Evolutionary conservation across 2,329 filamentous ascomycete genomes (phyloP), one percentile per base, ranked within the genome.

Genomic region (Ophiostoma sp.): DNA sequence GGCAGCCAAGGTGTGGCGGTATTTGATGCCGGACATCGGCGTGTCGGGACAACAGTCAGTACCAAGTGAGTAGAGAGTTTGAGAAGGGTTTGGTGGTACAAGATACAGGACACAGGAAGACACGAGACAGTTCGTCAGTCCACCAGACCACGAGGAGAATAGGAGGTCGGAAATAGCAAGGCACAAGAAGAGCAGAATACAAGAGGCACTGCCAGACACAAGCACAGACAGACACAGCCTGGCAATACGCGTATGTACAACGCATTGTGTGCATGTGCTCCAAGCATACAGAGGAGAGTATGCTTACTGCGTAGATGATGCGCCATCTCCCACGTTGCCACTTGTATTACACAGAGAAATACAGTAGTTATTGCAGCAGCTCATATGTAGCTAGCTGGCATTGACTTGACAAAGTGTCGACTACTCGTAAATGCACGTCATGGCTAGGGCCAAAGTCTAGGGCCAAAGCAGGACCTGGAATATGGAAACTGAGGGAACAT

Each of bases 391-490:
- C 4, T 8, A 48, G 15, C 17, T n/a, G 44, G 44, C 17, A 48
- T 48, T 4, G 44, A n/a, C 44, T 48, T 27, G 23, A 27, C 23
- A 27, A 17, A 7, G n/a, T 57, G 52, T 27, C 8, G 52, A 57
- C 52, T 57, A 27, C 52, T 57, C 52, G 52, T 57, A 57, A n/a
- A 57, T 57, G 52, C 52, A 57, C 52, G 52, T 57, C 52, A 57
- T 57, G 52, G 52, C n/a, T 57, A 57, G n/a, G 4, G 44, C 8
- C 17, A 27, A 23, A 27, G 52, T 13, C 23, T 57, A 57, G 52
- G 44, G 20, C 44, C 17, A 48, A 15, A n/a, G 17, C 20, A 48
- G 44, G 20, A 48, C 44, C 44, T 48, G 44, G 44, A 20, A 48
- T 20, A 8, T 48, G 44, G 17, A 48, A 48, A 20, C 4, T n/a